Conservation (phyloP, 345 rosid species). For the Carallia brachiata region DNA sequence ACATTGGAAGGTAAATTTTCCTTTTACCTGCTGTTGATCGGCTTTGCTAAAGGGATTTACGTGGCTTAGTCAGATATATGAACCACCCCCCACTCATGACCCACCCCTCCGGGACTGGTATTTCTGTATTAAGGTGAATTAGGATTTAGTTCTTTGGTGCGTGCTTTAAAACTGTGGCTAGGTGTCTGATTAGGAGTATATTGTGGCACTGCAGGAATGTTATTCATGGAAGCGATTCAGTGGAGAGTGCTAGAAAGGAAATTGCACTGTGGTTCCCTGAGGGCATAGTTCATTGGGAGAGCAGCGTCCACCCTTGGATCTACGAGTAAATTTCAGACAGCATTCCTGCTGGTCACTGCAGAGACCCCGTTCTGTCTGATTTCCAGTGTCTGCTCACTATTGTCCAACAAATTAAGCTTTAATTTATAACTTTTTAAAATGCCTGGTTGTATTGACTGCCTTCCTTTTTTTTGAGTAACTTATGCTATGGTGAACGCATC, state of each 20-base stretch:
- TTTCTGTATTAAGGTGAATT: neutral
- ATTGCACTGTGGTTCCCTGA: slow-evolving; percentile 93
- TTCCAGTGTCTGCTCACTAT: neutral
- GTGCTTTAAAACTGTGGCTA: neutral
- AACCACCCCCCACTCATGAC: too few relatives aligned
- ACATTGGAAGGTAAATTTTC: slow-evolving; percentile 65
- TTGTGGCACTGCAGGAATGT: slow-evolving; percentile 55
- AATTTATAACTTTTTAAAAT: neutral
- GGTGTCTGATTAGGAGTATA: neutral
- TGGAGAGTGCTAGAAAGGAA: slow-evolving; percentile 82
- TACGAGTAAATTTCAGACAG: slow-evolving; percentile 46
- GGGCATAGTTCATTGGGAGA: slow-evolving; percentile 71
- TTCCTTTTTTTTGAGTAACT: too few relatives aligned
- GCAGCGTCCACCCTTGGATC: slow-evolving; percentile 80
- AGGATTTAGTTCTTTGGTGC: too few relatives aligned
- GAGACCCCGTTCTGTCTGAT: neutral
- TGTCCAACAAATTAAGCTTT: neutral
- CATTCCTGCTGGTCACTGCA: neutral
- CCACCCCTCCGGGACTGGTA: too few relatives aligned
- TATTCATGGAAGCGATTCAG: slow-evolving; percentile 86
- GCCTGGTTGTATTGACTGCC: too few relatives aligned
- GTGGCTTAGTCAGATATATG: too few relatives aligned
- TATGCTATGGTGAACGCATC: too few relatives aligned
- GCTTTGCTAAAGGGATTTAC: too few relatives aligned
- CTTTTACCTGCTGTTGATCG: too few relatives aligned